Base-by-base conservation (phyloP, 2,329 filamentous ascomycete genomes). In the Penicillium olsonii region DNA sequence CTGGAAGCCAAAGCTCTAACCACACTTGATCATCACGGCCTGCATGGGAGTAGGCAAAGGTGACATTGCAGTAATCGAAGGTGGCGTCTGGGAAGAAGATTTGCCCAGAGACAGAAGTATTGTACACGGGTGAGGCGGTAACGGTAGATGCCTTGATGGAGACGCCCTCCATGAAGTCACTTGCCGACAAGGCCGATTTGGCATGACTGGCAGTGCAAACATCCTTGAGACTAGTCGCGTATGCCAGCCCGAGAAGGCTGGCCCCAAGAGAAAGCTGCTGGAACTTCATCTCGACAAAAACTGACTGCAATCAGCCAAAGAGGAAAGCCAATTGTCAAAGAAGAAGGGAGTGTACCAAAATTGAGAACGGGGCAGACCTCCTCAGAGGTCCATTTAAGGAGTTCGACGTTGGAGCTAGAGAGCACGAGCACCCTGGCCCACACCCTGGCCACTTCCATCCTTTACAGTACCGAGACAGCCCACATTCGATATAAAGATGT, bases 31-130 rank as follows among this genome's bases (percentile, higher is more conserved):
- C 52, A 4, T 60, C 59, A n/a, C 53, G 61, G 22, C 75, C 75
- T 26, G 69, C 62, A 44, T 78, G 76, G 2, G 71, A 68, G 55
- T 78, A 78, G 20, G 70, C 68, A 40, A 78, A 70, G 4, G 72
- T 76, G 26, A 78, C 68, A 44, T 78, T 77, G 60, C 76, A 78
- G 55, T 75, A 61, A 17, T 42, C 40, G 9, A 42, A 42, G 12
- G 40, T 35, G 29, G 29, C 29, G 7, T 31, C 29, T 12, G 29
- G 29, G 6, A n/a, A 31, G 29, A 31, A 31, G 14, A n/a, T n/a
- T 14, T 31, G 29, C 12, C 29, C 29, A n/a, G 29, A 31, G 4
- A n/a, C 29, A 6, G 29, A 31, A 14, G 29, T n/a, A 7, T 31
- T 31, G 29, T 31, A 31, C 4, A 31, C 29, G 29, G 29, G 29